Base-by-base conservation (phyloP, 2,329 filamentous ascomycete genomes). In the Trichoderma sp. region DNA sequence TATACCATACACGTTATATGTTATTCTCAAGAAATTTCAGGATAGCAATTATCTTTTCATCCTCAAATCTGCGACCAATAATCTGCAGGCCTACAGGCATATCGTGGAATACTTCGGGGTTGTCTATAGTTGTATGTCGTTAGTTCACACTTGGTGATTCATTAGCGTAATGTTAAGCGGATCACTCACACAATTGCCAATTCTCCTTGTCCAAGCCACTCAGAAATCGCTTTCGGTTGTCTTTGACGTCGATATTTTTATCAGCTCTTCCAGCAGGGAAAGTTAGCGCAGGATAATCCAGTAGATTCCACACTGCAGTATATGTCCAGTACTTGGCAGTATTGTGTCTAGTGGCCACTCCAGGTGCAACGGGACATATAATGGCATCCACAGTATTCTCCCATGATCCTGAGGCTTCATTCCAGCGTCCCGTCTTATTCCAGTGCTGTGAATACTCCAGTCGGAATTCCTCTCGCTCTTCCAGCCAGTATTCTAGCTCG, bases 261-360 rank as follows among this genome's bases (percentile, higher is more conserved):
- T 63, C 26, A 21, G n/a, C 34, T 30, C 15, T 15, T 30, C 61
- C 61, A 18, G 18, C 24, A 3, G 36, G 61, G 43, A 63, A 63
- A 7, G 61, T 14, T 2, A 63, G 26, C 1, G 61, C 61, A 2
- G 61, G 61, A 47, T 63, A 63, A 8, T 63, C 61, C 15, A 63
- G 61, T n/a, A 63, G 28, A 28, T 63, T 63, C 61, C 61, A 63
- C 36, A 63, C 36, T 7, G 61, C 61, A 7, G 61, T 47, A 7
- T 47, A 63, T 43, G 61, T 43, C 61, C 61, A 63, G n/a, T 63
- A 63, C 28, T 63, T 63, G 8, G 61, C 61, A 21, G 61, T 63
- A 21, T 47, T 63, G 9, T 63, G 61, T 11, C 30, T 14, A 12
- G 61, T 63, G 12, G 61, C 61, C 0, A 63, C 61, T 1, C 36